Evolutionary conservation across 768 basidiomycete species (phyloP).

Genomic region (Coprinellus aureogranulatus): DNA sequence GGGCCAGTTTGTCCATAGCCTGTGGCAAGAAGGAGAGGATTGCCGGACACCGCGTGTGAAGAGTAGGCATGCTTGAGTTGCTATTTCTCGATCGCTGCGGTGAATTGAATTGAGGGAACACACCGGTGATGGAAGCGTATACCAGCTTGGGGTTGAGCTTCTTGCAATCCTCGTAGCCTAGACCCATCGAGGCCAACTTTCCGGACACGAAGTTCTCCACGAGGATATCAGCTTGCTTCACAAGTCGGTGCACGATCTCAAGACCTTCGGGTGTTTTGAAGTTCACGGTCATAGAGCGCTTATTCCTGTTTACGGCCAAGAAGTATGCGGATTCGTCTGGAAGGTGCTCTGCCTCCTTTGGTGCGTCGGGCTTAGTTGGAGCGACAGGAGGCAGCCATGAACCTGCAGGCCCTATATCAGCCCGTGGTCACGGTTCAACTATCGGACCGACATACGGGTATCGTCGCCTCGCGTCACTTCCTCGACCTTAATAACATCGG

Average conservation of each 20-base stretch:
- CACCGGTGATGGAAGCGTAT: conserved; percentile 88
- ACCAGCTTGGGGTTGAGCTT: conserved; percentile 77
- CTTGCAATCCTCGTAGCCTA: conserved; percentile 81
- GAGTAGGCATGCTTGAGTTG: no score
- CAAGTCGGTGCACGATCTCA: conserved; percentile 68
- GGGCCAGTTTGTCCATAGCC: conserved; percentile 80
- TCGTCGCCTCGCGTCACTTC: conserved; percentile 82
- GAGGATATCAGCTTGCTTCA: conserved; percentile 75
- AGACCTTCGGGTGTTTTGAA: conserved; percentile 79
- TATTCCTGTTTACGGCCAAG: conserved; percentile 83
- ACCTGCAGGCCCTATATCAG: conserved; percentile 35
- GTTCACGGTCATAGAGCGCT: conserved; percentile 85
- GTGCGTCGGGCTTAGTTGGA: conserved; percentile 44
- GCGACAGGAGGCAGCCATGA: conserved; percentile 67
- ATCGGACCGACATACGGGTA: conserved; percentile 55
- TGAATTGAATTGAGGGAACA: conserved; percentile 12
- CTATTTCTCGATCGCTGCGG: no score
- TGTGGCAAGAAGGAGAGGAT: conserved; percentile 8
- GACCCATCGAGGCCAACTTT: conserved; percentile 79
- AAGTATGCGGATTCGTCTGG: conserved; percentile 95
- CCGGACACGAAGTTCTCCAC: conserved; percentile 89
- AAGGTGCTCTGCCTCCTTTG: conserved; percentile 56
- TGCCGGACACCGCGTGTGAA: no score
- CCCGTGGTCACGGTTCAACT: background rate
- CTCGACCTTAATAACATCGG: conserved; percentile 93